Evolutionary conservation across 257 asterid genomes (phyloP), one percentile per base, ranked within the genome.

Genomic region (Solanum virginianum): DNA sequence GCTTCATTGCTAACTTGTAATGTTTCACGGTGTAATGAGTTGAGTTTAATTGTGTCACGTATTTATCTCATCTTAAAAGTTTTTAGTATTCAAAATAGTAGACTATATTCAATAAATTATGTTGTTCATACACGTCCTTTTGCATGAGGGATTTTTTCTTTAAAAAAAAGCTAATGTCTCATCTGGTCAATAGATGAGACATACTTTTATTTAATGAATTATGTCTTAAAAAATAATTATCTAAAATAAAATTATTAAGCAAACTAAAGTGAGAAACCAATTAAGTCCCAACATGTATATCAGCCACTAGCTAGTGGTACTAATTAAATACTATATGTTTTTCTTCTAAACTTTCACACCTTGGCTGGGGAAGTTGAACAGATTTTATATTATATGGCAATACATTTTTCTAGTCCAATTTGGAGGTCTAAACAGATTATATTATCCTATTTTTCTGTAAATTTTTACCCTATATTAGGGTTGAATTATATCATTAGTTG

Each of bases 1-100:
- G 93, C 97, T 94, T 94, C 92, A 90, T 84, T 53, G 49, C 29
- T 79, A 51, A 79, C 65, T 53, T 53, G 65, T 79, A 79, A 29
- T 53, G 14, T 79, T 79, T 22, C 83, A 9, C 29, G 26, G 17
- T 75, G 15, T 79, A 79, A 26, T 79, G 63, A 15, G 15, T 24
- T 53, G 65, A 53, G 83, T 17, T 69, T 8, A 69, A 32, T 39
- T 69, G 77, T 66, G 45, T 66, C 6, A 29, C 45, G 15, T 6
- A 66, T 66, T 66, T 15, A 7, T 7, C n/a, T 66, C 71, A 8
- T 26, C 20, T 32, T 65, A 26, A 65, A 65, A 65, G n/a, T 32
- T 29, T 29, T 3, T 26, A 65, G 11, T 26, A 5, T 8, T 65
- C 6, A n/a, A 14, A 26, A 66, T 20, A 26, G 12, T 66, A 39